phyloP scores from a whole-genome alignment of 345 rosid species.

The Durio zibethinus region DNA sequence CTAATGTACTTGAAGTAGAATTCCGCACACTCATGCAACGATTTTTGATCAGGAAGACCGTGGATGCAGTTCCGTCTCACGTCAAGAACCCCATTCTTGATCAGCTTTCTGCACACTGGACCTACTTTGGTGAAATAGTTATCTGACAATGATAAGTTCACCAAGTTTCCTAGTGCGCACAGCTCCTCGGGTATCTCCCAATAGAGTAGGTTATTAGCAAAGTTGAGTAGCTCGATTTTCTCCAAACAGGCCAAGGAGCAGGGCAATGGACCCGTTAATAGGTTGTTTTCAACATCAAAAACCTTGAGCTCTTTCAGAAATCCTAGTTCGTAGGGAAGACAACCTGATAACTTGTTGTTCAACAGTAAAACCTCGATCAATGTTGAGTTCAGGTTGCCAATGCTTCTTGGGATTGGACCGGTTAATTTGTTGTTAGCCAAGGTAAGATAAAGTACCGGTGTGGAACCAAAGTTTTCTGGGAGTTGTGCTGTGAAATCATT shows the following conservation, averaged over 20 bases:
- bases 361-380: constrained; percentile 46
- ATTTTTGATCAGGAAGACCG: constrained; percentile 45
- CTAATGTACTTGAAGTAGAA: constrained; percentile 31
- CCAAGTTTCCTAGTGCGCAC: constrained; percentile 38
- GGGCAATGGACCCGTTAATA: constrained; percentile 53
- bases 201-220: constrained; percentile 36
- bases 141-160: constrained; percentile 28
- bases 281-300: constrained; percentile 43
- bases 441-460: constrained; percentile 49
- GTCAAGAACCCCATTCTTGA: constrained; percentile 30
- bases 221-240: constrained; percentile 31
- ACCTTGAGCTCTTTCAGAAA: constrained; percentile 24
- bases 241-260: constrained; percentile 46
- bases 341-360: constrained; percentile 47
- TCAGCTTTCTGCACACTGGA: constrained; percentile 42
- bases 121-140: constrained; percentile 66
- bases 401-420: constrained; percentile 49
- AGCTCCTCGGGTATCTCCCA: constrained; percentile 48
- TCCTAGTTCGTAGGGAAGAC: constrained; percentile 59
- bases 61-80: constrained; percentile 48
- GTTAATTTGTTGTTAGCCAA: constrained; percentile 48
- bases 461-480: constrained; percentile 40
- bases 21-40: constrained; percentile 19
- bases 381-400: constrained; percentile 30
- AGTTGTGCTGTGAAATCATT: constrained; percentile 33